Evolutionary conservation across 2,329 filamentous ascomycete species (phyloP), one percentile per base, ranked within the genome.

Genomic region (Ophiostoma sp.): DNA sequence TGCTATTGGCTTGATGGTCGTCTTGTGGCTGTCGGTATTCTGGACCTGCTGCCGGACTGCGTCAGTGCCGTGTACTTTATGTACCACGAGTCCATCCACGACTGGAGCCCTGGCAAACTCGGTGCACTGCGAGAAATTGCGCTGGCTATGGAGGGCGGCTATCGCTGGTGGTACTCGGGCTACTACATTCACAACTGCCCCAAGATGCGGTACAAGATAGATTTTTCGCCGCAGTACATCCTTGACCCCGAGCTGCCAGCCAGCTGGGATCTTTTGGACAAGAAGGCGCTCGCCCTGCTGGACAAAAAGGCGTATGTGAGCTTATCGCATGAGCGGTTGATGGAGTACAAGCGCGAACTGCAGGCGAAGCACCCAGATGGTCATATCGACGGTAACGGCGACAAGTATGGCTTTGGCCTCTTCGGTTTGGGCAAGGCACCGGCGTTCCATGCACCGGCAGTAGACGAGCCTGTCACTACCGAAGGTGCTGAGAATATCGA

Each of bases 201-300:
- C 71, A 96, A 96, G 83, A 95, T 96, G 93, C 86, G 87, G 77
- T 96, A 96, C 84, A 96, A 96, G 83, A 91, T 90, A 73, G 91
- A 94, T 78, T 96, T 93, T 80, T 85, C 86, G 12, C 93, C 92
- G 1, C 92, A 94, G 78, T 88, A 91, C 78, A 86, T 96, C 12
- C 85, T 95, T 12, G 91, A 95, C 76, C 91, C 92, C 0, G 88
- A 90, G 75, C 17, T 52, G 19, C 87, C 86, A 0, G 84, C 91
- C 75, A 79, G 82, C 9, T 94, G 92, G 91, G 84, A 90, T 75
- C 82, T 83, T 0, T 79, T 93, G 25, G 86, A 90, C 76, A 82
- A 85, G 48, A 82, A 84, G 2, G 79, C 88, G 1, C 79, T 90
- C 64, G 80, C 77, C 1, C 77, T 87, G 9, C 83, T 87, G 45